Conservation (phyloP, 2,329 filamentous ascomycete species). For the Microascus cirrosus region DNA sequence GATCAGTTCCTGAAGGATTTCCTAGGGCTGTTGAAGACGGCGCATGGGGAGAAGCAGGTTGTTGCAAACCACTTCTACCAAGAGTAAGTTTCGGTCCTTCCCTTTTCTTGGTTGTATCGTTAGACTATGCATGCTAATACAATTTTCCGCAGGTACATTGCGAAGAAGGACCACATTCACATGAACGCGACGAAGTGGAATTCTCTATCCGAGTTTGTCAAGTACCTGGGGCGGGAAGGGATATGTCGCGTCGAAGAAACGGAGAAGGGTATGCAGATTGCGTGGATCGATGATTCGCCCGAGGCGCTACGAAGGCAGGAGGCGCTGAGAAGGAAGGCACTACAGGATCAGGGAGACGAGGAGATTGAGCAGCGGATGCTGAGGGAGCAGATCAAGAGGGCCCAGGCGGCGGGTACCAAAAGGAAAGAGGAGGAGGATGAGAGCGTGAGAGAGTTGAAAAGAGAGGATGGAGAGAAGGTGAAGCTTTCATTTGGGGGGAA, state of each 20-base stretch:
- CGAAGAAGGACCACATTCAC: slow-evolving; percentile 77
- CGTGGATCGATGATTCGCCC: slow-evolving; percentile 86
- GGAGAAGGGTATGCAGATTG: slow-evolving; percentile 71
- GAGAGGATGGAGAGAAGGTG: slow-evolving; percentile 65
- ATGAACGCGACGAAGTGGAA: slow-evolving; percentile 92
- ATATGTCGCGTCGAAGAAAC: slow-evolving; percentile 86
- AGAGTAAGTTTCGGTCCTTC: slow-evolving; percentile 27
- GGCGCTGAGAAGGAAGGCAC: slow-evolving; percentile 70
- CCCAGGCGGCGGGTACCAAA: slow-evolving; percentile 45
- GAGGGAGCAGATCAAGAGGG: slow-evolving; percentile 70
- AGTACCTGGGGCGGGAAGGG: slow-evolving; percentile 74
- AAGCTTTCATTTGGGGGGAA: slow-evolving; percentile 52
- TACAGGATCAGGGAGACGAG: slow-evolving; percentile 83
- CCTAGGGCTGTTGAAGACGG: slow-evolving; percentile 62
- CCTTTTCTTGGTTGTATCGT: not conserved
- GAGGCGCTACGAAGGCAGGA: slow-evolving; percentile 74
- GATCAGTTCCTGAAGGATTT: slow-evolving; percentile 76
- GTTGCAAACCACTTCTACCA: slow-evolving; percentile 92
- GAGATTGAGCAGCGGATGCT: slow-evolving; percentile 78
- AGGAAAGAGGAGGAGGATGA: slow-evolving; percentile 27
- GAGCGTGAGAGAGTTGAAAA: slow-evolving; percentile 35
- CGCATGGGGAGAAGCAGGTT: slow-evolving; percentile 83
- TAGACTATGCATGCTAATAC: not conserved
- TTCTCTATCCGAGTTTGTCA: slow-evolving; percentile 80
- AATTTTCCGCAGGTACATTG: slow-evolving; percentile 49